Percentiles rank a stretch among this genome's conserved stretches.
These are phyloP conservation scores for Trichoderma erinaceum DNA, from an alignment of 495 filamentous ascomycete genomes.

Conservation along the genomic window DNA sequence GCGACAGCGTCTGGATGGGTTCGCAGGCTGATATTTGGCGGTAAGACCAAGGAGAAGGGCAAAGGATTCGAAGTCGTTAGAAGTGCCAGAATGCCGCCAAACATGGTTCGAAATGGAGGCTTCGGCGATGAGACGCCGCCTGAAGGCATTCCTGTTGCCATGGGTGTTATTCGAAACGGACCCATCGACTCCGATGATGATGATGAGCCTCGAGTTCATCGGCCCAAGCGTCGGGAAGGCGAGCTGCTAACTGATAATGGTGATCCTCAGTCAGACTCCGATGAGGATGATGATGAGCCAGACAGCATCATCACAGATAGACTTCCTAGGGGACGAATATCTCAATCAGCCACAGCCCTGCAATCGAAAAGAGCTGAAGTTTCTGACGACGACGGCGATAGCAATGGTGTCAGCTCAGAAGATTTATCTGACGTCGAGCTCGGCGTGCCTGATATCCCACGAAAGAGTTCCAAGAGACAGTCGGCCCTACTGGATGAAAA, in stretches of 20 bases:
- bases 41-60: constrained; percentile 79
- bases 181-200: constrained; percentile 56
- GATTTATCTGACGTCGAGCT: constrained; percentile 24
- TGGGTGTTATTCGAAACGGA: constrained; percentile 50
- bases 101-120: constrained; percentile 51
- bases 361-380: constrained; percentile 48
- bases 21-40: constrained; percentile 60
- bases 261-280: constrained; percentile 32
- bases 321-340: constrained; percentile 51
- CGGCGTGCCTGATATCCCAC: constrained; percentile 43
- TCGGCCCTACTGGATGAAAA: constrained; percentile 25
- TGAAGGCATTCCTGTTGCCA: constrained; percentile 52
- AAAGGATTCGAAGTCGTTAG: constrained; percentile 97
- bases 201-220: constrained; percentile 34
- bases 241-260: constrained; percentile 42
- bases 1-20: constrained; percentile 86
- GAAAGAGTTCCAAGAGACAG: constrained; percentile 58
- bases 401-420: not conserved
- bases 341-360: constrained; percentile 58
- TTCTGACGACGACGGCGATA: constrained; percentile 6
- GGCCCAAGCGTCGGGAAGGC: constrained; percentile 22
- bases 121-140: constrained; percentile 46
- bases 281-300: constrained; percentile 19
- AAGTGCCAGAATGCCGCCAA: constrained; percentile 63
- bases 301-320: constrained; percentile 41